Evolutionary conservation across 108 stramenopile genomes (phyloP).

Genomic region (Cylindrotheca fusiformis): DNA sequence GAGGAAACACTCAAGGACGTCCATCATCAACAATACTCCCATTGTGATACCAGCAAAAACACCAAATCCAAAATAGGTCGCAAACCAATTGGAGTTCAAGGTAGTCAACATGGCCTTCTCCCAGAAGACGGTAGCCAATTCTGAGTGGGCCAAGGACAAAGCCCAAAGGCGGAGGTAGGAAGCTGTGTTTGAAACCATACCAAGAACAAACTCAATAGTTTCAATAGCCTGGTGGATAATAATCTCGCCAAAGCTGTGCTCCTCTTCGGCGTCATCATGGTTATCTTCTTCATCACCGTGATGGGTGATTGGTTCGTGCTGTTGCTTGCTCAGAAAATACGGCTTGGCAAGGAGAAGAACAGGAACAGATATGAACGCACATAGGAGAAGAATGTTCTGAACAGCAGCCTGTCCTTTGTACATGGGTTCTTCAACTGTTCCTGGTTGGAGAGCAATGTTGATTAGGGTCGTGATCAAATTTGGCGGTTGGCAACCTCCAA

Average conservation of each 20-base stretch:
- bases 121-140: slow-evolving; percentile 98
- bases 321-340: slow-evolving; percentile 69
- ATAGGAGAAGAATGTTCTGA: slow-evolving; percentile 85
- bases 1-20: slow-evolving; percentile 98
- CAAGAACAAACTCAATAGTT: slow-evolving; percentile 99
- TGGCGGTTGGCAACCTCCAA: slow-evolving; percentile 96
- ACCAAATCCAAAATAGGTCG: slow-evolving; percentile 93
- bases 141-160: slow-evolving; percentile 96
- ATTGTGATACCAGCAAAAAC: slow-evolving; percentile 96
- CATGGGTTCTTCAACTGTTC: slow-evolving; percentile 93
- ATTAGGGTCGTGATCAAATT: slow-evolving; percentile 97
- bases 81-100: slow-evolving; percentile 88
- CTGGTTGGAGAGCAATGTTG: slow-evolving; percentile 96
- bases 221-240: slow-evolving; percentile 97
- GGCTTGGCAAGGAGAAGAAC: slow-evolving; percentile 94
- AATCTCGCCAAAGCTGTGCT: slow-evolving; percentile 89
- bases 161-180: slow-evolving; percentile 99
- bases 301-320: slow-evolving; percentile 32
- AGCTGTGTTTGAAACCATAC: slow-evolving; percentile 98
- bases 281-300: slow-evolving; percentile 53
- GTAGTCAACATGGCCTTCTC: slow-evolving; percentile 95
- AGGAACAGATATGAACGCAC: slow-evolving; percentile 90
- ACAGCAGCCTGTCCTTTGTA: slow-evolving; percentile 85
- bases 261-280: slow-evolving; percentile 71
- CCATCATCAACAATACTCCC: slow-evolving; percentile 97